Conservation (phyloP, 306 rosid genomes). For the Abrus pulchellus region DNA sequence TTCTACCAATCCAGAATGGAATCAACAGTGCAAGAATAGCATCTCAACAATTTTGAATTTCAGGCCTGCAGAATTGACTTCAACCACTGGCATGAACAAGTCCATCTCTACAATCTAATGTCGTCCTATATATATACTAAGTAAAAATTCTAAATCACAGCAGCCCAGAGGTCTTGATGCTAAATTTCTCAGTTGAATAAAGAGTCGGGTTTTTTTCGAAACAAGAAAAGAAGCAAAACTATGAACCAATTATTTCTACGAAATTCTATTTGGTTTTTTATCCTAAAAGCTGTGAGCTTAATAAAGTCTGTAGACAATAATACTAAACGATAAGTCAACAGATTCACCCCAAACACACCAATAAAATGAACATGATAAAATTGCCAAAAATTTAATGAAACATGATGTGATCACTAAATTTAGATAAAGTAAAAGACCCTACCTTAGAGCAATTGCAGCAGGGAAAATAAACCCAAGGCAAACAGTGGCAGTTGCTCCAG, state of each 20-base stretch:
- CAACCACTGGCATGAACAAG: neutral
- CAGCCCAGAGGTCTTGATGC: constrained; percentile 7
- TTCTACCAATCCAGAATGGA: constrained; percentile 8
- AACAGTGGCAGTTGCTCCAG: constrained; percentile 81
- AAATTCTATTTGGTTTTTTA: neutral
- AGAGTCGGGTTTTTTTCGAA: neutral
- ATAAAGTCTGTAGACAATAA: neutral
- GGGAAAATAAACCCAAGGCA: constrained; percentile 79
- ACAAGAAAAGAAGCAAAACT: neutral
- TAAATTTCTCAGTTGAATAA: neutral
- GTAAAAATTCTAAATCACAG: neutral
- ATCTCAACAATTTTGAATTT: constrained; percentile 9
- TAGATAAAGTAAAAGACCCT: constrained; percentile 3
- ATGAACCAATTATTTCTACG: neutral
- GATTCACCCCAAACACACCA: constrained; percentile 26
- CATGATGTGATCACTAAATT: constrained; percentile 17
- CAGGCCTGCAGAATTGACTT: constrained; percentile 26
- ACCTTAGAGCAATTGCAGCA: constrained; percentile 77
- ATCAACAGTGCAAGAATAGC: neutral
- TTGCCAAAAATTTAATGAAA: constrained; percentile 10
- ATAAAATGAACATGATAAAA: constrained; percentile 19
- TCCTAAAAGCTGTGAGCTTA: constrained; percentile 1
- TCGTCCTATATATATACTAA: neutral
- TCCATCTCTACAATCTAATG: constrained; percentile 1
- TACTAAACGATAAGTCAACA: neutral